Evolutionary conservation across 2,329 filamentous ascomycete genomes (phyloP), one percentile per base, ranked within the genome.

Genomic region (Aspergillus spinulosporus): DNA sequence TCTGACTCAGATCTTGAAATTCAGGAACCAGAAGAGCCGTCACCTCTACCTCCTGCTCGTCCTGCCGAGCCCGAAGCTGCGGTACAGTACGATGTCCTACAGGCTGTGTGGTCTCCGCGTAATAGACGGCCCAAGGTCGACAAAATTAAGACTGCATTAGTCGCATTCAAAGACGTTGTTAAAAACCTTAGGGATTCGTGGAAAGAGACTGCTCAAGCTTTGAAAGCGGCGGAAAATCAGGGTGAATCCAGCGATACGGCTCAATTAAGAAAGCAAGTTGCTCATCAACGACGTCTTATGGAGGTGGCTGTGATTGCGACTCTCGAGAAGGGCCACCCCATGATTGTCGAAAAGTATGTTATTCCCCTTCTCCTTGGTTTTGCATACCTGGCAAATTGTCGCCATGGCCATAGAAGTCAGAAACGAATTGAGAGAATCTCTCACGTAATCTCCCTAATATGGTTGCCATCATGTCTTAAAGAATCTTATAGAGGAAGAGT

Each of bases 181-280:
- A 82, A 82, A 65, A 77, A 77, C 5, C 79, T 87, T 54, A 79
- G 84, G 57, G 84, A 87, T 67, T 75, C 80, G 37, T 87, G 84
- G 84, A 85, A 85, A 65, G 72, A 77, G 34, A 82, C 83, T 62
- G 79, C 75, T 43, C 79, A 81, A 60, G 79, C 80, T 26, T 76
- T 86, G 60, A 79, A 81, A 59, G 75, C 81, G 59, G 84, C 84
- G 8, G 82, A 84, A 63, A 80, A 83, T 57, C 78, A 82, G 68
- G 81, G 83, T 64, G 76, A 80, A 64, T 76, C 75, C 59, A 73
- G 78, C 49, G 82, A 84, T 66, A 74, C 84, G 12, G 76, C 79
- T 8, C 69, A 79, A 46, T 73, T 86, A 15, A 83, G 81, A 65
- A 80, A 80, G 62, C 76, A 83, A 56, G 84, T 86, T 34, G 75